Percentiles rank a stretch among this genome's conserved stretches.
phyloP scores from a whole-genome alignment of 352 stramenopile species.

The Globisporangium rhizosaccharum region DNA sequence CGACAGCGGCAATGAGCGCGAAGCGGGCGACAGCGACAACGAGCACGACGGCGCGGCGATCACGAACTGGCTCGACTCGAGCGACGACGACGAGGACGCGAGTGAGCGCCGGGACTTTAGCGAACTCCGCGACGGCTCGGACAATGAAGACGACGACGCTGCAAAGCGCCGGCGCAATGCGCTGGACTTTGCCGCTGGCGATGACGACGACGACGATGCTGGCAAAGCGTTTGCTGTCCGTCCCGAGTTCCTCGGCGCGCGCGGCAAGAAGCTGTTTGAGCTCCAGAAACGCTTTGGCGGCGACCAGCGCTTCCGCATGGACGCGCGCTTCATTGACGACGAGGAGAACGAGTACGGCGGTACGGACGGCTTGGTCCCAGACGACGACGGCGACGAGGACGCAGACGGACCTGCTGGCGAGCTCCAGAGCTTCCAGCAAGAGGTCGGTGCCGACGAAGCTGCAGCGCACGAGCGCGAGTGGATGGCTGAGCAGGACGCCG shows the following conservation, averaged over 20 bases:
- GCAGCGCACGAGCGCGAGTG: conserved; percentile 36
- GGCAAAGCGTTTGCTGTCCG: conserved; percentile 51
- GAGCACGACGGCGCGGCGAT: background rate
- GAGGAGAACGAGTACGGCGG: conserved; percentile 56
- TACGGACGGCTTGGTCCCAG: conserved; percentile 23
- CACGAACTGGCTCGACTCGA: conserved; percentile 14
- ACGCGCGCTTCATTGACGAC: conserved; percentile 69
- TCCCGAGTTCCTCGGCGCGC: conserved; percentile 64
- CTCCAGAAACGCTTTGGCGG: conserved; percentile 77
- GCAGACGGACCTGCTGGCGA: conserved; percentile 14
- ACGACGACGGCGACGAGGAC: conserved; percentile 21
- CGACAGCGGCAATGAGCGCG: conserved; percentile 52
- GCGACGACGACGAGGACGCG: conserved; percentile 15
- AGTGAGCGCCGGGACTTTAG: conserved; percentile 6
- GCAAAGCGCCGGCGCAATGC: conserved; percentile 4
- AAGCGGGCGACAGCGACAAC: conserved; percentile 9
- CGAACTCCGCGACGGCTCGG: conserved; percentile 32
- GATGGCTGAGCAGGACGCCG: conserved; percentile 40
- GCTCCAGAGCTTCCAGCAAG: conserved; percentile 46
- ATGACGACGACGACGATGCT: conserved; percentile 20
- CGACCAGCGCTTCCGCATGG: conserved; percentile 72
- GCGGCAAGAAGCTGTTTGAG: conserved; percentile 73
- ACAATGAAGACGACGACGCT: conserved; percentile 32
- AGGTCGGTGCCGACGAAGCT: conserved; percentile 30
- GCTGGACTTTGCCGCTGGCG: conserved; percentile 16